Conservation (phyloP, 371 early-diverging fungal genomes). For the Syncephalastrum sp. region DNA sequence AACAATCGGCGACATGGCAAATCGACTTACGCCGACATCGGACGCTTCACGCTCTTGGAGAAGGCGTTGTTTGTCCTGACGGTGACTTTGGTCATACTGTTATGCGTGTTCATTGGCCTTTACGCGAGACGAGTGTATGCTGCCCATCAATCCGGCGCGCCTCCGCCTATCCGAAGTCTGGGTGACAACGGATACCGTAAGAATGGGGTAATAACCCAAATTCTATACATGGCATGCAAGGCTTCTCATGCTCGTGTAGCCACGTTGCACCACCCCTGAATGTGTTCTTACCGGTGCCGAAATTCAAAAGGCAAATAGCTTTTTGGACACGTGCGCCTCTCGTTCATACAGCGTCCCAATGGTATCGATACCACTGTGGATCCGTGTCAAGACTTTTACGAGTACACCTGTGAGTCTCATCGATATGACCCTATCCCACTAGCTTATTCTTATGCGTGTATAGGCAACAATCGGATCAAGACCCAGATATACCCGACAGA, state of each 20-base stretch:
- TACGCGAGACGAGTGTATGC: slow-evolving; percentile 36
- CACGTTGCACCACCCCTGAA: slow-evolving; percentile 49
- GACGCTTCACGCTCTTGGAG: slow-evolving; percentile 37
- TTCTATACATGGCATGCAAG: slow-evolving; percentile 6
- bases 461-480: slow-evolving; percentile 52
- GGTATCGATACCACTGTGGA: slow-evolving; percentile 39
- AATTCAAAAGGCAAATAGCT: slow-evolving; percentile 35
- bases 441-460: background rate
- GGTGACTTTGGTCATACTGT: slow-evolving; percentile 28
- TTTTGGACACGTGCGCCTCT: background rate
- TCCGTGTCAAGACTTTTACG: slow-evolving; percentile 51
- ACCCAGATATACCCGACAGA: slow-evolving; percentile 51
- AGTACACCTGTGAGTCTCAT: slow-evolving; percentile 44
- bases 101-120: slow-evolving; percentile 37
- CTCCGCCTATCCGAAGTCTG: background rate
- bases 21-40: slow-evolving; percentile 11
- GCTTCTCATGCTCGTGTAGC: slow-evolving; percentile 16
- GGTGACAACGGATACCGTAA: background rate
- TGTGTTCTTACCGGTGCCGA: slow-evolving; percentile 60
- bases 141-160: slow-evolving; percentile 11
- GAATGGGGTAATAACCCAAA: background rate
- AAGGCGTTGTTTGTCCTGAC: slow-evolving; percentile 31
- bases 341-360: slow-evolving; percentile 7
- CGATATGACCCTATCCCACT: background rate
- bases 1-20: slow-evolving; percentile 2